Evolutionary conservation across 2,329 filamentous ascomycete genomes (phyloP).

Genomic region (Ophiostoma sp.): DNA sequence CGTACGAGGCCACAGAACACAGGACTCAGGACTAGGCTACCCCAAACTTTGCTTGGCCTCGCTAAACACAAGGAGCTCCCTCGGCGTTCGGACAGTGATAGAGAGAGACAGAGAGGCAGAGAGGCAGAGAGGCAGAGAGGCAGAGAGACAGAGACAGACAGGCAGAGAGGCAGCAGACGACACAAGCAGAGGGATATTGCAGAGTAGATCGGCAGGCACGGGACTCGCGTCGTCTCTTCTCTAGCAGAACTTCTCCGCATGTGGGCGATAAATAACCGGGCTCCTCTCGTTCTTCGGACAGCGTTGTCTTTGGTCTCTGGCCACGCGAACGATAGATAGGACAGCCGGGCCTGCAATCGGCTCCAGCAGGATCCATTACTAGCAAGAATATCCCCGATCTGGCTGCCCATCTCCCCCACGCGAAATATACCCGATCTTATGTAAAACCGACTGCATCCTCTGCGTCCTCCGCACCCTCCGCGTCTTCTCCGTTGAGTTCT

Average conservation of each 20-base stretch:
- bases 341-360: not conserved
- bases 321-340: not conserved
- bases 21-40: not conserved
- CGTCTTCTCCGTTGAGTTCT: not conserved
- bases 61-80: not conserved
- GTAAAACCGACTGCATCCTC: not conserved
- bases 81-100: conserved; percentile 7
- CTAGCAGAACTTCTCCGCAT: not conserved
- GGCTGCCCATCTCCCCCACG: not conserved
- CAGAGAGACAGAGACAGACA: too few species aligned
- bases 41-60: not conserved
- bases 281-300: not conserved
- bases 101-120: not conserved
- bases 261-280: conserved; percentile 8
- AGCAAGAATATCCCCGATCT: not conserved
- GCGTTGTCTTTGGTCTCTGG: not conserved
- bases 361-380: too few species aligned
- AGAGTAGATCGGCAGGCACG: conserved; percentile 3
- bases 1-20: too few species aligned
- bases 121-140: not conserved
- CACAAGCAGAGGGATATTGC: too few species aligned
- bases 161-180: too few species aligned
- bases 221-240: not conserved
- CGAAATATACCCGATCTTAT: conserved; percentile 4
- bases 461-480: not conserved